A percentile compares a stretch with the other conserved stretches of the same genome.
phyloP scores from a whole-genome alignment of 2,329 filamentous ascomycete species.

The Capronia coronata region DNA sequence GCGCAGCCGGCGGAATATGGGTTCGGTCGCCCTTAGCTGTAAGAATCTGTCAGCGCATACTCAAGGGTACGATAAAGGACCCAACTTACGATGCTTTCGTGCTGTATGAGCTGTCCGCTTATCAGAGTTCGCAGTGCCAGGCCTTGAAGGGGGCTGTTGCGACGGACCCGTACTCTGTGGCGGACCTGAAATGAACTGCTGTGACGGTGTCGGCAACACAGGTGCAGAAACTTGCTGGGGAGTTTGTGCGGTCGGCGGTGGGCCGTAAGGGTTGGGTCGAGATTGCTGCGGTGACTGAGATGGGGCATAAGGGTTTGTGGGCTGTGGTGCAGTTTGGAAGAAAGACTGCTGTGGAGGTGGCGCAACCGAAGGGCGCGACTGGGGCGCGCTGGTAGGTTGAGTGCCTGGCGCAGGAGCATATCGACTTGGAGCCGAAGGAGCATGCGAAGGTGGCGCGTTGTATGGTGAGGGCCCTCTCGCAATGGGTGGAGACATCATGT shows the following conservation, averaged over 20 bases:
- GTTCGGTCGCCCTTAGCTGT: constrained; percentile 70
- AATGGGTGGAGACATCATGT: constrained; percentile 52
- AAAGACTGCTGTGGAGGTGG: constrained; percentile 40
- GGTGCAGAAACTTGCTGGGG: constrained; percentile 35
- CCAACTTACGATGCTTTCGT: constrained; percentile 58
- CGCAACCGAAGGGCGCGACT: constrained; percentile 44
- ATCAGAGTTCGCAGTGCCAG: constrained; percentile 47
- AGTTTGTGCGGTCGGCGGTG: constrained; percentile 43
- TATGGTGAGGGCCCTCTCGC: constrained; percentile 78
- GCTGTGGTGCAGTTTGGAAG: constrained; percentile 34
- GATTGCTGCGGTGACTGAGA: constrained; percentile 35
- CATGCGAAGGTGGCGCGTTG: constrained; percentile 65
- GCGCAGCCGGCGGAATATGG: constrained; percentile 73
- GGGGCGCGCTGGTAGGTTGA: constrained; percentile 43
- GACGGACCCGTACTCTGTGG: constrained; percentile 43
- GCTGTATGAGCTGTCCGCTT: constrained; percentile 44
- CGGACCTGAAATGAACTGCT: constrained; percentile 45
- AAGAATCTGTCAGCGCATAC: constrained; percentile 27
- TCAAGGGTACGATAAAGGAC: not conserved
- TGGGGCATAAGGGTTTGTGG: constrained; percentile 57
- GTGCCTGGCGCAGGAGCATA: constrained; percentile 64
- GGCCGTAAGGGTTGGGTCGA: constrained; percentile 40
- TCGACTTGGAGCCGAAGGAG: constrained; percentile 62
- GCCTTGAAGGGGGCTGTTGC: constrained; percentile 44
- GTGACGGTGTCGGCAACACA: constrained; percentile 37